Percentiles rank a stretch among this genome's conserved stretches.
These are phyloP conservation scores for Xanthoceras sorbifolium DNA, from an alignment of 345 rosid species.

Conservation along the genomic window DNA sequence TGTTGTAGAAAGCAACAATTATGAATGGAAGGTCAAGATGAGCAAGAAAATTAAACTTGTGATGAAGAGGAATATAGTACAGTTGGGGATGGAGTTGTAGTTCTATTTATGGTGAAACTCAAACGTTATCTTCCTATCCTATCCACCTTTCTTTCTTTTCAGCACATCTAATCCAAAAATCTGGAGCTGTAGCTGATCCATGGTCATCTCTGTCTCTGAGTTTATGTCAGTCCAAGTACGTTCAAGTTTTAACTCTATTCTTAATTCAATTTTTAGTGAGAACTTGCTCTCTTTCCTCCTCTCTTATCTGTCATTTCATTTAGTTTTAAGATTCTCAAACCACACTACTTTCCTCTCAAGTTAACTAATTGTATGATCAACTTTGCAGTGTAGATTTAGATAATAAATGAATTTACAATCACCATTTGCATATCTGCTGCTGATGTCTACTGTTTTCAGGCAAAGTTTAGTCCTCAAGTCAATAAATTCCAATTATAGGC, in stretches of 20 bases:
- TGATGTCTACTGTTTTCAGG: too few relatives aligned
- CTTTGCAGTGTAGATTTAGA: too few relatives aligned
- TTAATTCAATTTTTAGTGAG: too few relatives aligned
- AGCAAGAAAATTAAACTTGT: neutral
- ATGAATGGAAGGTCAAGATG: constrained; percentile 18
- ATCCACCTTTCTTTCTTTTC: constrained; percentile 18
- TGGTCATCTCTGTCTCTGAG: neutral
- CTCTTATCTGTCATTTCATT: neutral
- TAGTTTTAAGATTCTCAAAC: neutral
- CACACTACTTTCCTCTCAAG: too few relatives aligned
- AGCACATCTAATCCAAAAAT: neutral
- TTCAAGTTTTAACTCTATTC: neutral
- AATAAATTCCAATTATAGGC: too few relatives aligned
- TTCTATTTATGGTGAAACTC: constrained; percentile 7
- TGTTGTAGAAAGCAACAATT: neutral
- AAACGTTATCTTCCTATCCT: constrained; percentile 32
- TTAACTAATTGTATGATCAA: too few relatives aligned
- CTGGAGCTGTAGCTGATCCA: neutral
- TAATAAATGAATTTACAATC: too few relatives aligned
- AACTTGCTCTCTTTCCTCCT: too few relatives aligned
- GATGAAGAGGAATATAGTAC: neutral
- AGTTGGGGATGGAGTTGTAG: constrained; percentile 12
- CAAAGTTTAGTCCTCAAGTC: too few relatives aligned
- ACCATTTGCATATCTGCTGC: too few relatives aligned
- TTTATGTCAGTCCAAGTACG: neutral